Percentiles rank a stretch among this genome's conserved stretches.
phyloP scores from a whole-genome alignment of 352 stramenopile genomes.

The Labyrinthula sp. region DNA sequence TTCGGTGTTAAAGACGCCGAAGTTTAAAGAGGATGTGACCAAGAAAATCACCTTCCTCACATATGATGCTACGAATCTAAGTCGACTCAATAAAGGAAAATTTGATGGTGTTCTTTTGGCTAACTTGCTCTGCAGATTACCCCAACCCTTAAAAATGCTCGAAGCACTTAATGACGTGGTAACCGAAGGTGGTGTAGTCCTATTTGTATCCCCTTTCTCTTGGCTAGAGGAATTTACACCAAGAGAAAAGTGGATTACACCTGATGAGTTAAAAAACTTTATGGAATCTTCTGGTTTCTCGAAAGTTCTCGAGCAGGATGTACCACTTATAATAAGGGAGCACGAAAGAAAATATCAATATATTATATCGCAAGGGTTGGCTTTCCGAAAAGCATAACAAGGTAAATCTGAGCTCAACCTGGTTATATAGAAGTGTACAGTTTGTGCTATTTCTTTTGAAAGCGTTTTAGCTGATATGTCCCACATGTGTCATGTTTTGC shows the following conservation, averaged over 20 bases:
- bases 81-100: constrained; percentile 34
- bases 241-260: constrained; percentile 61
- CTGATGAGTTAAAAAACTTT: constrained; percentile 42
- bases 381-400: too few relatives aligned
- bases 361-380: constrained; percentile 55
- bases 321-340: constrained; percentile 70
- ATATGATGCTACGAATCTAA: constrained; percentile 71
- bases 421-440: too few relatives aligned
- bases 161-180: constrained; percentile 56
- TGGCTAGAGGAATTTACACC: constrained; percentile 86
- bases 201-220: constrained; percentile 82
- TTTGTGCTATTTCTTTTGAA: too few relatives aligned
- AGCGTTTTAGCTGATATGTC: too few relatives aligned
- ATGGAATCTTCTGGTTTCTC: constrained; percentile 44
- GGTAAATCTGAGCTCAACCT: too few relatives aligned
- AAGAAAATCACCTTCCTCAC: constrained; percentile 68
- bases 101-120: constrained; percentile 81
- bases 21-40: too few relatives aligned
- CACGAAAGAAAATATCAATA: constrained; percentile 72
- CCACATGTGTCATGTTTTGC: too few relatives aligned
- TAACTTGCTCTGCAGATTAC: constrained; percentile 81
- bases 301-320: constrained; percentile 50
- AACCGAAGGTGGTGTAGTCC: constrained; percentile 65
- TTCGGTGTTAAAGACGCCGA: too few relatives aligned
- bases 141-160: constrained; percentile 66